phyloP scores from a whole-genome alignment of 768 basidiomycete genomes.

The Antrodiella citrinella region DNA sequence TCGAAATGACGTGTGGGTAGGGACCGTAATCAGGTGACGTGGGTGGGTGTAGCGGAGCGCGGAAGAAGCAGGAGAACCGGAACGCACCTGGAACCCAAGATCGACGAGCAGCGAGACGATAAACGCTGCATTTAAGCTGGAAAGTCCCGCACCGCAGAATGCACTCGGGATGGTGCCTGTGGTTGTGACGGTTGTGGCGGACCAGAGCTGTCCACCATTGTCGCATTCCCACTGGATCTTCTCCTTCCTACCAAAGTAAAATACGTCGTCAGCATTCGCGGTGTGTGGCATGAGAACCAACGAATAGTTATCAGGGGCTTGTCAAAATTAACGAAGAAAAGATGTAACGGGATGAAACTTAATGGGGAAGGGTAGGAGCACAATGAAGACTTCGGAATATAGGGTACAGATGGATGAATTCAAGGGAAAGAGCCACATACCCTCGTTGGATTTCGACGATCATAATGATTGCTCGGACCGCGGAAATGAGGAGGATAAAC shows the following conservation, averaged over 20 bases:
- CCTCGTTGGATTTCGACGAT: slow-evolving; percentile 65
- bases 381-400: no score
- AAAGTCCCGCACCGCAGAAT: slow-evolving; percentile 55
- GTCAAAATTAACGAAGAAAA: neutral
- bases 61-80: slow-evolving; percentile 15
- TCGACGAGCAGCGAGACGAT: slow-evolving; percentile 56
- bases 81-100: slow-evolving; percentile 55
- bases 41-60: slow-evolving; percentile 10
- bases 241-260: slow-evolving; percentile 38
- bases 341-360: neutral
- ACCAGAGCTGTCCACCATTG: slow-evolving; percentile 61
- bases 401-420: neutral
- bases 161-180: slow-evolving; percentile 40
- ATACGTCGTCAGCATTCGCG: neutral
- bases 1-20: neutral
- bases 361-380: neutral
- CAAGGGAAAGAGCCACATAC: slow-evolving; percentile 29
- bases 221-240: slow-evolving; percentile 69
- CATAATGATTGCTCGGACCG: slow-evolving; percentile 62
- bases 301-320: neutral
- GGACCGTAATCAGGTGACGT: neutral
- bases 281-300: neutral
- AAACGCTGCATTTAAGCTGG: slow-evolving; percentile 55
- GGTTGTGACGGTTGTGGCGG: slow-evolving; percentile 33
- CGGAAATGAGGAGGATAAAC: slow-evolving; percentile 56